Evolutionary conservation across 176 grass and related monocot genomes (phyloP), one percentile per base, ranked within the genome.

Genomic region (Ananas comosus): DNA sequence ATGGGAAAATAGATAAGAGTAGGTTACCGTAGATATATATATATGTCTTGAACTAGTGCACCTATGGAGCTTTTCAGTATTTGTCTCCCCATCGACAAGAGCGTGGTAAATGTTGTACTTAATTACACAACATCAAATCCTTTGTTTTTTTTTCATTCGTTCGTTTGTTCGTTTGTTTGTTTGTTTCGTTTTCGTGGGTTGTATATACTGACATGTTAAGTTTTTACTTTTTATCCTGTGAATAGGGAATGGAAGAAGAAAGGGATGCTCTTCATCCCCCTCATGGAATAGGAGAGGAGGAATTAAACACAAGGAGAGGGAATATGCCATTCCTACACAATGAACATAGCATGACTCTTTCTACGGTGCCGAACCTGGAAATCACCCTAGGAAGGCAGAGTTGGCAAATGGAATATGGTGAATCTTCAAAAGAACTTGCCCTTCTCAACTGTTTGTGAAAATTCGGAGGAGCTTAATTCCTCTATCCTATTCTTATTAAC

Each of bases 331-430:
- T 53, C 70, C 18, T 49, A 53, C 23, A 16, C 47, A 56, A 21
- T 78, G 81, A 68, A 50, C 57, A 68, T 12, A 49, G 66, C 19
- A 89, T 81, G 76, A 56, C 78, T 78, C 28, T 78, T 5, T 28
- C 85, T 12, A 82, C 72, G 25, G 56, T 63, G 10, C 89, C 87
- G 6, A 81, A 85, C 77, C 75, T 99, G 75, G 87, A 99, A 68
- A 93, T 99, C 75, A 81, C 95, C 18, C 79, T 93, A 1, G 95
- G 95, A 65, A 85, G 95, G 25, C 78, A 78, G 70, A 80, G 80
- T 59, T 91, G 90, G 90, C 65, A 75, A 58, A 79, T 76, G 72
- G 78, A 85, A 23, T 64, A 61, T 54, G 50, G 67, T 53, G 71
- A 76, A 65, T 64, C 53, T 68, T 51, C 76, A 2, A 88, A 88